Conservation (phyloP, 2,329 filamentous ascomycete genomes). For the Colletotrichum lentis region DNA sequence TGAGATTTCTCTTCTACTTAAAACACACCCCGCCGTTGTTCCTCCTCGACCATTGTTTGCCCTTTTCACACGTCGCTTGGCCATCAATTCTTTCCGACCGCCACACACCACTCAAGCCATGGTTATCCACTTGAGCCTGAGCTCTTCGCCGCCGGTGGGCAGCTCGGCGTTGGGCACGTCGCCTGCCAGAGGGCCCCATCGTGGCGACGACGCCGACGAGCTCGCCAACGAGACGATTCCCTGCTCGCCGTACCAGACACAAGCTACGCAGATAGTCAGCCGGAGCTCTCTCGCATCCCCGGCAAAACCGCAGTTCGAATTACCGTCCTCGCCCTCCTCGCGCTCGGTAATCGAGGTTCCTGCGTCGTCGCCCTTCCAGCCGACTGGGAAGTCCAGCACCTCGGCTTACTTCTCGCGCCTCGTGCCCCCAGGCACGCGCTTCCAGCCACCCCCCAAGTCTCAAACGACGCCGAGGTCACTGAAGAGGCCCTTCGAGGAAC, state of each 20-base stretch:
- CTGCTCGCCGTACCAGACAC: slow-evolving; percentile 55
- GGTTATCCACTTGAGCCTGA: slow-evolving; percentile 22
- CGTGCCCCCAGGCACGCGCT: slow-evolving; percentile 79
- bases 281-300: slow-evolving; percentile 47
- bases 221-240: slow-evolving; percentile 56
- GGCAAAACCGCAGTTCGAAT: slow-evolving; percentile 40
- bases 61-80: neutral
- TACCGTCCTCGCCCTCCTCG: slow-evolving; percentile 55
- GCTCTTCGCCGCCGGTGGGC: slow-evolving; percentile 29
- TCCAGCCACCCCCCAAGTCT: slow-evolving; percentile 57
- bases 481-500: slow-evolving; percentile 50
- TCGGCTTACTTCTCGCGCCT: slow-evolving; percentile 61
- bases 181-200: slow-evolving; percentile 11
- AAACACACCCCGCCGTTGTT: slow-evolving; percentile 2
- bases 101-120: slow-evolving; percentile 5
- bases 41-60: slow-evolving; percentile 13
- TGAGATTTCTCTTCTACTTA: neutral
- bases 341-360: slow-evolving; percentile 74
- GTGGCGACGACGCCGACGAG: slow-evolving; percentile 54
- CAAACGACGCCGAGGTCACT: slow-evolving; percentile 52
- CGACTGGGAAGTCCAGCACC: slow-evolving; percentile 36
- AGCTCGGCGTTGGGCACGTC: slow-evolving; percentile 10
- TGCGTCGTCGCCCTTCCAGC: slow-evolving; percentile 80
- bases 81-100: neutral
- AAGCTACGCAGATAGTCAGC: slow-evolving; percentile 58